These are phyloP conservation scores for Fonsecaea pedrosoi DNA, from an alignment of 2,329 filamentous ascomycete species.

Conservation along the genomic window DNA sequence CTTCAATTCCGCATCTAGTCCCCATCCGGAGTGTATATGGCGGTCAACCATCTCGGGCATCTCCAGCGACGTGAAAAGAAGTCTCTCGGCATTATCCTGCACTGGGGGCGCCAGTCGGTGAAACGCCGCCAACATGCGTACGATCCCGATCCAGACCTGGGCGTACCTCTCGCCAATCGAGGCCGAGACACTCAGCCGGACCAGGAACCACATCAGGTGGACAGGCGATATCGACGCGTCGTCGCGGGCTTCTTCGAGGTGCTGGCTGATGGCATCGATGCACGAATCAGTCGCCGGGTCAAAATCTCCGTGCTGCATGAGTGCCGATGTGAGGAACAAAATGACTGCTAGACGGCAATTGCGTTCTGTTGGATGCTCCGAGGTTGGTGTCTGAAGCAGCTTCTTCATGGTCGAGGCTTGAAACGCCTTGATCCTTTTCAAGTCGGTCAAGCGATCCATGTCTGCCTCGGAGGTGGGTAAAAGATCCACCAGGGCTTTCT, in stretches of 20 bases:
- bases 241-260: slow-evolving; percentile 9
- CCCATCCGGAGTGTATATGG: background rate
- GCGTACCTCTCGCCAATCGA: slow-evolving; percentile 9
- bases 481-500: slow-evolving; percentile 16
- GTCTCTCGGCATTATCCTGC: slow-evolving; percentile 4
- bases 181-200: slow-evolving; percentile 6
- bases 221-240: slow-evolving; percentile 13
- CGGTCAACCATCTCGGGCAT: slow-evolving; percentile 8
- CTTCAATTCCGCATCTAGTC: slow-evolving; percentile 1
- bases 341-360: slow-evolving; percentile 13
- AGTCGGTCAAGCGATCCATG: slow-evolving; percentile 16
- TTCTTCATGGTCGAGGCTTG: slow-evolving; percentile 7
- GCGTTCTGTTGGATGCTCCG: slow-evolving; percentile 8
- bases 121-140: slow-evolving; percentile 14
- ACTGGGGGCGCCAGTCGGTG: background rate
- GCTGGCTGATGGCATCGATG: slow-evolving; percentile 12
- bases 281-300: slow-evolving; percentile 11
- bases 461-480: slow-evolving; percentile 19
- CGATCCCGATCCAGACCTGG: slow-evolving; percentile 9
- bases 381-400: slow-evolving; percentile 6
- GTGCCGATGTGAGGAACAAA: slow-evolving; percentile 17
- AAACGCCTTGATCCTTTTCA: slow-evolving; percentile 6
- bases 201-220: slow-evolving; percentile 14
- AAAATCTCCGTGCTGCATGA: slow-evolving; percentile 18
- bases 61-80: slow-evolving; percentile 13